phyloP scores from a whole-genome alignment of 768 basidiomycete species.

The Dentipellis sp. region DNA sequence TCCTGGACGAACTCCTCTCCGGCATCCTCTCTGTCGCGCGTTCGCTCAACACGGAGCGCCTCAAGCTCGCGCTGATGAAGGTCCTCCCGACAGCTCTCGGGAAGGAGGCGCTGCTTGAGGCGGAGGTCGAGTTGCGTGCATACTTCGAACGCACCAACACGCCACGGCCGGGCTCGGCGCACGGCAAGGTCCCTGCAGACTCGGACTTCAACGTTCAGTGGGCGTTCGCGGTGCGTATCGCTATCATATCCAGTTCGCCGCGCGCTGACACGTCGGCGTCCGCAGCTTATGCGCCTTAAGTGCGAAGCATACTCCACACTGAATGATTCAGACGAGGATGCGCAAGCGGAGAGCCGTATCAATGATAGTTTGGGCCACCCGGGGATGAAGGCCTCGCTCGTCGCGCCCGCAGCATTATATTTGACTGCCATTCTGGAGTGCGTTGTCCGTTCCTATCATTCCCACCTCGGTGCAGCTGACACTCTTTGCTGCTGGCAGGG shows the following conservation, averaged over 20 bases:
- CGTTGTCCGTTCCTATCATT: conserved; percentile 25
- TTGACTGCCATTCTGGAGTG: conserved; percentile 91
- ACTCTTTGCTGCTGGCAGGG: conserved; percentile 33
- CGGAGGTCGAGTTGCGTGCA: conserved; percentile 84
- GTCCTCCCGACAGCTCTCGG: conserved; percentile 75
- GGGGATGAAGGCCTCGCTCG: conserved; percentile 32
- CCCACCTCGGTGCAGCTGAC: conserved; percentile 7
- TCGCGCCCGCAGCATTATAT: conserved; percentile 82
- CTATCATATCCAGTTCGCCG: neutral
- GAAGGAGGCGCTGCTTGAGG: conserved; percentile 87
- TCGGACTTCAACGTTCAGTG: conserved; percentile 61
- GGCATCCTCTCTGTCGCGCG: conserved; percentile 56
- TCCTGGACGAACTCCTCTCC: conserved; percentile 80
- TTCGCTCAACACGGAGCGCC: conserved; percentile 63
- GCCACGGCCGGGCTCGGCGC: conserved; percentile 18
- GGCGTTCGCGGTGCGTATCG: conserved; percentile 58
- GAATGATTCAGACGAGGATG: conserved; percentile 73
- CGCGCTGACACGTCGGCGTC: conserved; percentile 8
- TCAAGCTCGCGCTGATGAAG: conserved; percentile 63
- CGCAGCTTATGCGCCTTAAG: conserved; percentile 69
- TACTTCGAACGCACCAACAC: conserved; percentile 72
- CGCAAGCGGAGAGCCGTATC: conserved; percentile 50
- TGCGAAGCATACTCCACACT: conserved; percentile 85
- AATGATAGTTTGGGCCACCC: conserved; percentile 45
- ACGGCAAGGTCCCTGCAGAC: conserved; percentile 35